Evolutionary conservation across 371 early-diverging fungal genomes (phyloP), one percentile per base, ranked within the genome.

Genomic region (Mortierella sp.): DNA sequence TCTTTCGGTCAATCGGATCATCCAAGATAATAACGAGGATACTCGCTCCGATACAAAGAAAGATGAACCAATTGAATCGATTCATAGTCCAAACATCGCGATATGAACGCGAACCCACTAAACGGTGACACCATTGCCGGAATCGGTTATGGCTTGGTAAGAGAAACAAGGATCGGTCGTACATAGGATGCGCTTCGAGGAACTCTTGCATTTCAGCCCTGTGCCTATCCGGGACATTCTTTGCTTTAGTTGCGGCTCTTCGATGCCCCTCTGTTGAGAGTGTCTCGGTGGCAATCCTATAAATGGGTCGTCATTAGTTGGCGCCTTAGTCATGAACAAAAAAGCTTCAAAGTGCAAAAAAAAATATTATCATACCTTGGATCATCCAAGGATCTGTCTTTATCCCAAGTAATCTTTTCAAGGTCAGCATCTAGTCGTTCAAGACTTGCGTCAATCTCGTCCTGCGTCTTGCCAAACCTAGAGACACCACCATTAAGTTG

Each of bases 111-210:
- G 85, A 83, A 15, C 91, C 91, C 59, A 89, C 87, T 3, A 84
- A 72, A 26, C 90, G 87, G 40, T 89, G 90, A 57, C 91, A 91
- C 85, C 85, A 87, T 26, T 82, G 85, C 26, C 91, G 80, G 54
- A 91, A 75, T 22, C 80, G 82, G 58, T 88, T 88, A 23, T 76
- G 82, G 42, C 83, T 82, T 2, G 88, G 86, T 35, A 91, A 84
- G 0, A 90, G 43, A 72, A 86, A 90, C 5, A 91, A 79, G 0
- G 92, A 87, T n/a, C 85, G 86, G 42, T 89, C 90, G 29, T 90
- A 89, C 43, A 86, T 86, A 17, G 92, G 92, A 70, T 91, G 90
- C 0, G 88, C 85, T 15, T 81, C 82, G 12, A 89, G 83, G 56
- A 91, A 91, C 56, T 90, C 91, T 43, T 62, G 60, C 6, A 70